Base-by-base conservation (phyloP, 148 eudicot genomes). In the Tetragonia tetragonoides region DNA sequence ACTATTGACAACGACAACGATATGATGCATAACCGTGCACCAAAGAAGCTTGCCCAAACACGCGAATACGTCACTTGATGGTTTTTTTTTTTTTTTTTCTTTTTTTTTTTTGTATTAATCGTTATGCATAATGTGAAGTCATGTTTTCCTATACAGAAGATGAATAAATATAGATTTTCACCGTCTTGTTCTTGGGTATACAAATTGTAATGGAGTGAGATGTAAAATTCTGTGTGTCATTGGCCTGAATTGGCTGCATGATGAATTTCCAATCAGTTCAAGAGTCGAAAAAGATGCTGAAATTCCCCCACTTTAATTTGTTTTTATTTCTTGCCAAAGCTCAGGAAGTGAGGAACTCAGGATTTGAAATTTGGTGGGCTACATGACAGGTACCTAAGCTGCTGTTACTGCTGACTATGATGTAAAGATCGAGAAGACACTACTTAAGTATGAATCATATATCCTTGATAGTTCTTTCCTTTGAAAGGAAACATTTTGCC, bases 301-400 rank as follows among this genome's bases (percentile, higher is more conserved):
- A 65, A 1, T 41, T 24, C 21, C 7, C n/a, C 15, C 4, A 7
- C 64, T 7, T 4, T 20, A 8, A 3, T 20, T 12, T 46, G 57
- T 73, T 78, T 39, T 34, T 28, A 17, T 68, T 28, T 23, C 5
- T 53, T 24, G 57, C 39, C 14, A 16, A 46, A 66, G 46, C 37
- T 56, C n/a, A 24, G 77, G 61, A 67, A 8, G 21, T 23, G 49
- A 62, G 15, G 61, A 67, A 8, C 38, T 23, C 63, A 62, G 15
- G 23, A 72, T 34, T 70, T 46, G 51, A 66, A 46, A 24, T 44
- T 42, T n/a, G 18, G 54, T 61, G 34, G 34, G 49, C 24, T 41
- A 34, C 28, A 46, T 24, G 79, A 39, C 64, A 78, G 75, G 76
- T 51, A 63, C 71, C 64, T 59, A 5, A 20, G 51, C 21, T 12